A percentile compares a stretch with the other conserved stretches of the same genome.
These are phyloP conservation scores for Lipomyces mesembrius DNA, from an alignment of 805 yeast species.

Conservation along the genomic window DNA sequence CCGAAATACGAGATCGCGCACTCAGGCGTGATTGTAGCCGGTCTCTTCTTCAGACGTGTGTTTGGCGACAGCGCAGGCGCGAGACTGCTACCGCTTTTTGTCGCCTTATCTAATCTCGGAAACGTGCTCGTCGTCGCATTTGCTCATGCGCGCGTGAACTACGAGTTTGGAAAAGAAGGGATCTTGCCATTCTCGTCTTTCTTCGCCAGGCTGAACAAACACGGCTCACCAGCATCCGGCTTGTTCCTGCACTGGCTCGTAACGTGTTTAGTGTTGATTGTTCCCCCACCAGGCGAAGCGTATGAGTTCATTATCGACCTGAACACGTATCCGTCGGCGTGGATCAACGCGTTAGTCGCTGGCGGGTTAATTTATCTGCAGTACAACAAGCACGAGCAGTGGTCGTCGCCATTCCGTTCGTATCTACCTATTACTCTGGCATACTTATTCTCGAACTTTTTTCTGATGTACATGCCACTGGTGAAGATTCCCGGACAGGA, in stretches of 20 bases:
- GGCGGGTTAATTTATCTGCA: slow-evolving; percentile 60
- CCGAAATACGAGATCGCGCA: slow-evolving; percentile 49
- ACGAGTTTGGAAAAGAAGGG: slow-evolving; percentile 58
- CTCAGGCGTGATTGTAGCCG: slow-evolving; percentile 69
- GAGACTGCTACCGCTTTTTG: slow-evolving; percentile 58
- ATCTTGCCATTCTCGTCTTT: slow-evolving; percentile 55
- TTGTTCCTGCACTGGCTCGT: slow-evolving; percentile 60
- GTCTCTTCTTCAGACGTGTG: slow-evolving; percentile 60
- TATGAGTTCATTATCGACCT: slow-evolving; percentile 66
- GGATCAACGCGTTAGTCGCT: slow-evolving; percentile 59
- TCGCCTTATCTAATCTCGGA: slow-evolving; percentile 66
- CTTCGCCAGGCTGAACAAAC: slow-evolving; percentile 52
- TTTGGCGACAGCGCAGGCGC: slow-evolving; percentile 61
- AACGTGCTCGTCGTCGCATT: slow-evolving; percentile 67
- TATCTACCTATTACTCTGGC: slow-evolving; percentile 26
- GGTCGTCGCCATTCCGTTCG: slow-evolving; percentile 34
- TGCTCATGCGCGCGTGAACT: slow-evolving; percentile 63
- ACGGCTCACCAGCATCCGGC: slow-evolving; percentile 51
- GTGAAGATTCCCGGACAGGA: slow-evolving; percentile 29
- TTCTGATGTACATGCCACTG: slow-evolving; percentile 34
- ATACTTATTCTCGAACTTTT: slow-evolving; percentile 29
- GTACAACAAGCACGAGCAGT: slow-evolving; percentile 53
- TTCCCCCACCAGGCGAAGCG: slow-evolving; percentile 67
- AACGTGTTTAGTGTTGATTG: slow-evolving; percentile 57
- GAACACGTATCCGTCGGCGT: slow-evolving; percentile 66